Conservation (phyloP, 768 basidiomycete species). For the Lactarius hatsudake region DNA sequence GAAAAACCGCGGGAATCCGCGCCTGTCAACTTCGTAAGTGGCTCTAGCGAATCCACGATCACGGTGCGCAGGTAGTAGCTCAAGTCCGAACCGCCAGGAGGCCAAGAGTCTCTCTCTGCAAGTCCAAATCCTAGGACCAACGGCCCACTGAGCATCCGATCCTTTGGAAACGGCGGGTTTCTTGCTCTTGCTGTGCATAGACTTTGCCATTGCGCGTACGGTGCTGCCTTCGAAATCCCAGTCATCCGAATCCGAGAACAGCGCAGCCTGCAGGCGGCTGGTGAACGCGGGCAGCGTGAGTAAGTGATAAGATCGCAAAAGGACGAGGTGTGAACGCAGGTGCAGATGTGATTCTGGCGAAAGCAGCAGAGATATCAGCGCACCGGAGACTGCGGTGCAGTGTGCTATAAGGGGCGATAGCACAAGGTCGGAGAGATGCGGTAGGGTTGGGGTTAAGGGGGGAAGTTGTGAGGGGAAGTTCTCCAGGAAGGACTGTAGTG, state of each 20-base stretch:
- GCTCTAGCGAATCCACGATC: slow-evolving; percentile 74
- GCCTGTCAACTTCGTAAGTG: slow-evolving; percentile 13
- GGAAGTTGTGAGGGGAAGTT: slow-evolving; percentile 61
- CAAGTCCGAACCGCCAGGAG: slow-evolving; percentile 81
- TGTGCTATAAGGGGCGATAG: slow-evolving; percentile 60
- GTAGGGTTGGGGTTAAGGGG: slow-evolving; percentile 58
- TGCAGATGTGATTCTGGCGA: slow-evolving; percentile 61
- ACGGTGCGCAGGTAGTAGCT: slow-evolving; percentile 82
- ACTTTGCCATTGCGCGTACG: slow-evolving; percentile 26
- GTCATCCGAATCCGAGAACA: slow-evolving; percentile 74
- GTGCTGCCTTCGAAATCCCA: slow-evolving; percentile 27
- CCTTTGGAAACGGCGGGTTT: neutral
- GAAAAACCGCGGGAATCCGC: slow-evolving; percentile 2
- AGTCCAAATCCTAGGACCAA: slow-evolving; percentile 73
- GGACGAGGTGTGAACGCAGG: slow-evolving; percentile 59
- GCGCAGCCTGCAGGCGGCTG: slow-evolving; percentile 59
- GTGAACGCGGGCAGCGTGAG: slow-evolving; percentile 73
- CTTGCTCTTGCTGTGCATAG: slow-evolving; percentile 5
- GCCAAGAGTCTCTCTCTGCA: slow-evolving; percentile 78
- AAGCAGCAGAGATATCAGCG: slow-evolving; percentile 67
- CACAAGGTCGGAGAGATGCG: slow-evolving; percentile 59
- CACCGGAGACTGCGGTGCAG: slow-evolving; percentile 59
- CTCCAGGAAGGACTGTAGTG: slow-evolving; percentile 49
- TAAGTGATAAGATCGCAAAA: slow-evolving; percentile 74
- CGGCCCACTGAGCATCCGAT: slow-evolving; percentile 44